phyloP scores from a whole-genome alignment of 768 basidiomycete species.

The Leccinum disarticulatum region DNA sequence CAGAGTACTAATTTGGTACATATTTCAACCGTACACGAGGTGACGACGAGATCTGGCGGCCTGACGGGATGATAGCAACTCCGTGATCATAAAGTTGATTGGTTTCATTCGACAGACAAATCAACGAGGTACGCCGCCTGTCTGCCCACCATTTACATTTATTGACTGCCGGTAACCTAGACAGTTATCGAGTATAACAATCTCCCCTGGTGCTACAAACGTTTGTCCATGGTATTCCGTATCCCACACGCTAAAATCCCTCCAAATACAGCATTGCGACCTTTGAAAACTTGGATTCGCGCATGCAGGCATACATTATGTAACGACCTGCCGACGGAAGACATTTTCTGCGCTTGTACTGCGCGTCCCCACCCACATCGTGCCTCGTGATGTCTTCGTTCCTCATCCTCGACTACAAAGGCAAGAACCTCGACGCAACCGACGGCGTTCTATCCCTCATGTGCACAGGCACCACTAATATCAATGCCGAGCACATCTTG shows the following conservation, averaged over 20 bases:
- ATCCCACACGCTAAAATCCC: no score
- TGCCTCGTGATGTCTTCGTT: conserved; percentile 21
- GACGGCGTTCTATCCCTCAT: conserved; percentile 37
- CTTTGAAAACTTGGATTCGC: no score
- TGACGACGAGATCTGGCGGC: conserved; percentile 66
- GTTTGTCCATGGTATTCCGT: no score
- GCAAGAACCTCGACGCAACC: conserved; percentile 31
- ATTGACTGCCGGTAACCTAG: not conserved
- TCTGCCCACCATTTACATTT: not conserved
- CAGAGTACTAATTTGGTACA: not conserved
- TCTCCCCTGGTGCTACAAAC: no score
- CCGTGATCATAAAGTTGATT: not conserved
- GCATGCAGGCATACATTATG: no score
- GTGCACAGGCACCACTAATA: conserved; percentile 31
- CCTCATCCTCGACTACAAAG: conserved; percentile 43
- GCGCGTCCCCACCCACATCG: conserved; percentile 12
- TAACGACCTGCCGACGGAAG: conserved; percentile 14
- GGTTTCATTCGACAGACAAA: conserved; percentile 37
- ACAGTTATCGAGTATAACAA: not conserved
- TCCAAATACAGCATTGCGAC: no score
- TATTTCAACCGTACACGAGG: conserved; percentile 41
- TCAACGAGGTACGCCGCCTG: conserved; percentile 30
- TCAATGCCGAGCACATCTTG: conserved; percentile 32
- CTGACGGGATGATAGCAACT: not conserved
- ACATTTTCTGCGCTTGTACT: conserved; percentile 12